Evolutionary conservation across 495 filamentous ascomycete species (phyloP).

Genomic region (Xylaria longipes): DNA sequence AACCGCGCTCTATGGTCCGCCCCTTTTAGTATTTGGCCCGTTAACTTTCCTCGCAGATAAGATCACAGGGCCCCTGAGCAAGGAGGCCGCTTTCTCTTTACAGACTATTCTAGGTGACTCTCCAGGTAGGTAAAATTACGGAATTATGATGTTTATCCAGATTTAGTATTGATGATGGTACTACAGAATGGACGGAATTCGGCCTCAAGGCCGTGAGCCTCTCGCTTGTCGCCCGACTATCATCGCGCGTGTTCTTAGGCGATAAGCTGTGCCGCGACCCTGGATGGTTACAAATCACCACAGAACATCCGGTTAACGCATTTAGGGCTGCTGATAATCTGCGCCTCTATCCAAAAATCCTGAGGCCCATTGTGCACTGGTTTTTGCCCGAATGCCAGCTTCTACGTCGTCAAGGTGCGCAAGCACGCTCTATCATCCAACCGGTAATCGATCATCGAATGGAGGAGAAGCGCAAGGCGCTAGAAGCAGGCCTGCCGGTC

Average conservation of each 20-base stretch:
- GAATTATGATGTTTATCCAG: too few relatives aligned
- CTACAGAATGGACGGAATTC: slow-evolving; percentile 40
- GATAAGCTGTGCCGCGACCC: slow-evolving; percentile 50
- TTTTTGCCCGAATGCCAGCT: slow-evolving; percentile 41
- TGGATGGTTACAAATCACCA: slow-evolving; percentile 51
- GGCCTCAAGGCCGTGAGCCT: slow-evolving; percentile 30
- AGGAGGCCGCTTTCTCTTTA: slow-evolving; percentile 49
- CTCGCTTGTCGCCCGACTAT: slow-evolving; percentile 48
- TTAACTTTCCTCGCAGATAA: slow-evolving; percentile 29
- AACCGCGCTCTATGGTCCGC: slow-evolving; percentile 3
- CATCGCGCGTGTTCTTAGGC: slow-evolving; percentile 56
- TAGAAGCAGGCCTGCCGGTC: slow-evolving; percentile 10
- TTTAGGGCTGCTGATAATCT: slow-evolving; percentile 43
- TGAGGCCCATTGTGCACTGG: slow-evolving; percentile 46
- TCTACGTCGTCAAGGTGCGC: slow-evolving; percentile 28
- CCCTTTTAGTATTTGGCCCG: background rate
- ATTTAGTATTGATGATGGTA: background rate
- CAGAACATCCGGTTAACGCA: slow-evolving; percentile 45
- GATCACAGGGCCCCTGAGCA: slow-evolving; percentile 44
- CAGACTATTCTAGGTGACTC: slow-evolving; percentile 38
- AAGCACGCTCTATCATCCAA: slow-evolving; percentile 37
- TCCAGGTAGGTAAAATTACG: slow-evolving; percentile 10
- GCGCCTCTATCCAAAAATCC: slow-evolving; percentile 39
- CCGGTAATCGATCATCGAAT: slow-evolving; percentile 39
- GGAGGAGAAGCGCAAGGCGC: slow-evolving; percentile 27